Evolutionary conservation across 805 yeast species (phyloP).

Genomic region (Wickerhamomyces rabaulensis): DNA sequence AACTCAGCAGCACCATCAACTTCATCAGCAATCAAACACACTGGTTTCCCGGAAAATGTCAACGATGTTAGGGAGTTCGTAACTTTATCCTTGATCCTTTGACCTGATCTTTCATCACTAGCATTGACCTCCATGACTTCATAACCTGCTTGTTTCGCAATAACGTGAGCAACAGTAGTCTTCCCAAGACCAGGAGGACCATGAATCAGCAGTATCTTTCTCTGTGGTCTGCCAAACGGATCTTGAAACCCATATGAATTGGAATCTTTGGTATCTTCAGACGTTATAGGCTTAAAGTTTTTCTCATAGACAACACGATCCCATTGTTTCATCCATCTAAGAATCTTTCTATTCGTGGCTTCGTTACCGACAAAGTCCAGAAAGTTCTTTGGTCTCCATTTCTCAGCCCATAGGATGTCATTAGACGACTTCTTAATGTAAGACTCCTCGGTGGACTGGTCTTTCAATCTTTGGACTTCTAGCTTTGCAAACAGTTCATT

Average conservation of each 20-base stretch:
- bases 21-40: conserved; percentile 84
- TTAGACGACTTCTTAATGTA: background rate
- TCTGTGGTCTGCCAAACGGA: conserved; percentile 52
- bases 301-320: conserved; percentile 50
- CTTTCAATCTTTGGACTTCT: conserved; percentile 20
- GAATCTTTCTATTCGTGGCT: conserved; percentile 48
- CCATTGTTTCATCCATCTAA: conserved; percentile 69
- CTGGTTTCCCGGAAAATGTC: conserved; percentile 66
- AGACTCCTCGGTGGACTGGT: conserved; percentile 2
- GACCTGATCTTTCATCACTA: conserved; percentile 67
- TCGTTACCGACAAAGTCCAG: conserved; percentile 69
- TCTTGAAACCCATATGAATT: conserved; percentile 28
- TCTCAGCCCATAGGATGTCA: conserved; percentile 47
- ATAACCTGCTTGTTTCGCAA: conserved; percentile 79
- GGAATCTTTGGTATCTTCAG: conserved; percentile 5
- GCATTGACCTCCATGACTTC: conserved; percentile 83
- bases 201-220: conserved; percentile 65
- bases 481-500: conserved; percentile 30
- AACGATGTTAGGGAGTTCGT: conserved; percentile 59
- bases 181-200: conserved; percentile 92
- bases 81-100: conserved; percentile 48
- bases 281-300: conserved; percentile 26
- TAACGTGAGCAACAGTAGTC: conserved; percentile 79
- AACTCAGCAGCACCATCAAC: conserved; percentile 74
- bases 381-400: conserved; percentile 61